phyloP scores from a whole-genome alignment of 139 green algal species.

The Chlorella sp. region DNA sequence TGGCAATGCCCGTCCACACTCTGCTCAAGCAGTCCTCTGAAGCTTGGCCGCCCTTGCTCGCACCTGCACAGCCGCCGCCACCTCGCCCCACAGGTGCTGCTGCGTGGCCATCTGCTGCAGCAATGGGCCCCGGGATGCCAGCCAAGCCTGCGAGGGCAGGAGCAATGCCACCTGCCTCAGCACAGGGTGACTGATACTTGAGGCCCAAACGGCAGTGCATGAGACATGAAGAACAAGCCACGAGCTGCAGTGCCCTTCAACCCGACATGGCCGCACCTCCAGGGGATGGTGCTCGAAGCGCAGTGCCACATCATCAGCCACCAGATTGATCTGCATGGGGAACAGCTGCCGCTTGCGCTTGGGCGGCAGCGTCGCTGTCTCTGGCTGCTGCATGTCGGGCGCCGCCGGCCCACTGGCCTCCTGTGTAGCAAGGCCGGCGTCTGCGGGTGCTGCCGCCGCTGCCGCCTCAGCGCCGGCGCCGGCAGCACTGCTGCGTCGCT shows the following conservation, averaged over 20 bases:
- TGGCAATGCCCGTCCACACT: too few species aligned
- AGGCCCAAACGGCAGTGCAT: too few species aligned
- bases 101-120: constrained; percentile 60
- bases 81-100: constrained; percentile 65
- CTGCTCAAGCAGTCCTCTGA: too few species aligned
- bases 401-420: too few species aligned
- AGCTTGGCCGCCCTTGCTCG: background rate
- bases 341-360: constrained; percentile 27
- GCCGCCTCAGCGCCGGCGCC: background rate
- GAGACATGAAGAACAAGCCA: too few species aligned
- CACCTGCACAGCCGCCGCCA: constrained; percentile 48
- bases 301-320: constrained; percentile 49
- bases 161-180: too few species aligned
- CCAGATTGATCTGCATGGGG: constrained; percentile 57
- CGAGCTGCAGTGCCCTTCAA: background rate
- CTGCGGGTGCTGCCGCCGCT: background rate
- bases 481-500: background rate
- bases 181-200: too few species aligned
- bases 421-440: too few species aligned
- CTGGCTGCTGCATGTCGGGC: background rate
- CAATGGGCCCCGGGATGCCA: constrained; percentile 60
- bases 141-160: constrained; percentile 71
- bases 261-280: constrained; percentile 49
- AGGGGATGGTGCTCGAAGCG: constrained; percentile 76
- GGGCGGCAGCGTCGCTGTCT: background rate